Percentiles rank a stretch among this genome's conserved stretches.
Conservation (phyloP, 1,139 yeast species). For the Kodamaea fungicola region DNA sequence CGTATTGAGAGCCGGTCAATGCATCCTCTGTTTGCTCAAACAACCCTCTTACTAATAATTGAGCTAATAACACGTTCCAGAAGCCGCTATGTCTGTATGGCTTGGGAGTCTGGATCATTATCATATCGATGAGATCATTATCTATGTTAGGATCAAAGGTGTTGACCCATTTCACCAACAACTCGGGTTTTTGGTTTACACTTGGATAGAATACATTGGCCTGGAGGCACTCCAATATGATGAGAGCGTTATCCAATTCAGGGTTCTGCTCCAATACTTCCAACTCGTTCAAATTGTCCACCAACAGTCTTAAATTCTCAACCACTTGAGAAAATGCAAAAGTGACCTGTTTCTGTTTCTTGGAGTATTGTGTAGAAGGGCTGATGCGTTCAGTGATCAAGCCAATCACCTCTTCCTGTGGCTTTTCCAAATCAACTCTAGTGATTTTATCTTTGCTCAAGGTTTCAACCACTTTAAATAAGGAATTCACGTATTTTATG, state of each 20-base stretch:
- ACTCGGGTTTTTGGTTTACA: constrained; percentile 42
- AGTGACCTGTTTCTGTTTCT: constrained; percentile 18
- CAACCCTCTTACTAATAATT: constrained; percentile 60
- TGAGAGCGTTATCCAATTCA: constrained; percentile 36
- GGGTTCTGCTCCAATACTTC: constrained; percentile 16
- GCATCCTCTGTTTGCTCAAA: constrained; percentile 53
- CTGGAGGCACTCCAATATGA: constrained; percentile 55
- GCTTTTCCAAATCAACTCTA: constrained; percentile 18
- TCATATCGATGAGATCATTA: constrained; percentile 41
- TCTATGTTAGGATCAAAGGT: constrained; percentile 62
- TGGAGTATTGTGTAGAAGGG: constrained; percentile 9
- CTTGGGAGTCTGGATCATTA: constrained; percentile 38
- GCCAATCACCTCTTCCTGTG: constrained; percentile 31
- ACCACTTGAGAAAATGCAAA: constrained; percentile 25
- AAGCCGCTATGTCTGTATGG: constrained; percentile 57
- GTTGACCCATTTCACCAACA: constrained; percentile 60
- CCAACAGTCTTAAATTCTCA: constrained; percentile 21
- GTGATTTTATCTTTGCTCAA: constrained; percentile 20
- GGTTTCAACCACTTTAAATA: constrained; percentile 34
- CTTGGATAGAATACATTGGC: constrained; percentile 48
- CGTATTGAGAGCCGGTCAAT: constrained; percentile 38
- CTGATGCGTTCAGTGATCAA: constrained; percentile 23
- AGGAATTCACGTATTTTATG: constrained; percentile 26
- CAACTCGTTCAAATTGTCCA: constrained; percentile 12
- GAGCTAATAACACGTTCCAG: constrained; percentile 60